Evolutionary conservation across 2,329 filamentous ascomycete species (phyloP), one percentile per base, ranked within the genome.

Genomic region (Talaromyces sp.): DNA sequence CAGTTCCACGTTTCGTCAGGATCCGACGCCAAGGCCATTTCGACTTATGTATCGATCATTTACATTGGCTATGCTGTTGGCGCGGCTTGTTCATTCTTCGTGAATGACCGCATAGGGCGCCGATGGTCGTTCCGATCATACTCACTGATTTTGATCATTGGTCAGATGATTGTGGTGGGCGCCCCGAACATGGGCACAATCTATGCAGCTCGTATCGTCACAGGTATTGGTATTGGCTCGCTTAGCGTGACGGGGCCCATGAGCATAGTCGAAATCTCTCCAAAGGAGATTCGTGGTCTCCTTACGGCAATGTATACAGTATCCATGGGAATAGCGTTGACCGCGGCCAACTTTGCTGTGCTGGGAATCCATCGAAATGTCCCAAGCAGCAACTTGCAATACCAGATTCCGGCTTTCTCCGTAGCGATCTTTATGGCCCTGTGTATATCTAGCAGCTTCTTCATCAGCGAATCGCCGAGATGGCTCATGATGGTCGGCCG

Each of bases 121-220:
- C 60, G 71, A 19, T 76, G 74, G 73, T 72, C 74, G 1, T 65
- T 65, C 6, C 68, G 75, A 1, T 56, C 77, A 1, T 77, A 78
- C 58, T 65, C 65, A 29, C 11, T 52, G 27, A 59, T 62, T 20
- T 68, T 57, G 52, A 63, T 63, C 11, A 35, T 63, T 20, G 65
- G 65, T 9, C 62, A 65, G 49, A 27, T 68, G 6, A 49, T 66
- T 10, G 62, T 58, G 5, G 55, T 48, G 4, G 49, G 51, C 39
- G 39, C 52, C n/a, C 58, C 58, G 3, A 56, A 56, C 14, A 39
- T 56, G 19, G 58, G 61, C 8, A 68, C 60, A 6, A 58, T 77
- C 1, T 76, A 75, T 48, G 66, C 65, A 1, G 65, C 69, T 3
- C 68, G 74, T 17, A 69, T 77, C 27, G 62, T 77, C 1, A 65